phyloP scores from a whole-genome alignment of 164 flowering plant species.

The Vitis cinerea region DNA sequence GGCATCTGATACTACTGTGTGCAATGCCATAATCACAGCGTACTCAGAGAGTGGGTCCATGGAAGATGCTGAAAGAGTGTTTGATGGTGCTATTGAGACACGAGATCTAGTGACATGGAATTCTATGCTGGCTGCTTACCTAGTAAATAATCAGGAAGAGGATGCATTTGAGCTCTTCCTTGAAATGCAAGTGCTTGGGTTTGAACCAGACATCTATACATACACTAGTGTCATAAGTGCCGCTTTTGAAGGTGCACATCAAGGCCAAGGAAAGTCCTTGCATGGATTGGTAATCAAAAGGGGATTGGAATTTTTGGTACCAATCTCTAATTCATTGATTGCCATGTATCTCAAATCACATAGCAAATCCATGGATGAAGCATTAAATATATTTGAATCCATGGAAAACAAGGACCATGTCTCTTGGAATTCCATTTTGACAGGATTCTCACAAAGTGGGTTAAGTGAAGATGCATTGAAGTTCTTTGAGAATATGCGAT shows the following conservation, averaged over 20 bases:
- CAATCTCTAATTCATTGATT: constrained; percentile 66
- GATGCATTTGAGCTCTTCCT: constrained; percentile 50
- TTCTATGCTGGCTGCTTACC: constrained; percentile 75
- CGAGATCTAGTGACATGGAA: constrained; percentile 80
- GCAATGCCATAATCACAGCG: constrained; percentile 67
- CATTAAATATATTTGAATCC: constrained; percentile 41
- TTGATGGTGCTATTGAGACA: constrained; percentile 31
- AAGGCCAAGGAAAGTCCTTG: constrained; percentile 51
- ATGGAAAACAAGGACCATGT: constrained; percentile 64
- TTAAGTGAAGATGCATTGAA: constrained; percentile 63
- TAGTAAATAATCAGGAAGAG: constrained; percentile 29
- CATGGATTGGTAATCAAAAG: constrained; percentile 67
- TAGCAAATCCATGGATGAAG: constrained; percentile 51
- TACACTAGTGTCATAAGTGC: constrained; percentile 70
- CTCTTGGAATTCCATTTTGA: constrained; percentile 83
- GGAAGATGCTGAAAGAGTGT: constrained; percentile 48
- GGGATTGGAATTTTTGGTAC: constrained; percentile 48
- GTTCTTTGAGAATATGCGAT: constrained; percentile 55
- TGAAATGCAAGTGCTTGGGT: constrained; percentile 50
- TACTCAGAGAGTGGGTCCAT: constrained; percentile 73
- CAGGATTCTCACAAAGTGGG: constrained; percentile 74
- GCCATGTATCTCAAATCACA: constrained; percentile 60
- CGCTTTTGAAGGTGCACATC: constrained; percentile 41
- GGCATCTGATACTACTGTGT: constrained; percentile 34
- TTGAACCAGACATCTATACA: constrained; percentile 65